These are phyloP conservation scores for Beauveria asiatica DNA, from an alignment of 2,329 filamentous ascomycete genomes.

Conservation along the genomic window DNA sequence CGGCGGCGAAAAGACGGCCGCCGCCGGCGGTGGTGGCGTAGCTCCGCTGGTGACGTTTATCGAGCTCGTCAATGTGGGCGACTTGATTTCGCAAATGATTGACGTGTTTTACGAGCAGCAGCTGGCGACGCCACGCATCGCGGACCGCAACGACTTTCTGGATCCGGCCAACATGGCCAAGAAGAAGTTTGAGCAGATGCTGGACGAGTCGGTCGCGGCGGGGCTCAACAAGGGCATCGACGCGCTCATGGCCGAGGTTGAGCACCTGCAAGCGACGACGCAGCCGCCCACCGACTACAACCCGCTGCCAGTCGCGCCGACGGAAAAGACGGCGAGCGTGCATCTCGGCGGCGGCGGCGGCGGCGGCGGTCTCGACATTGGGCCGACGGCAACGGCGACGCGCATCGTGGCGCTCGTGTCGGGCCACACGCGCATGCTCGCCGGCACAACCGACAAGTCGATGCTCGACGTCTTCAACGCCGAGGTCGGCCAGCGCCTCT, in stretches of 20 bases:
- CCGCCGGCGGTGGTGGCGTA: constrained; percentile 33
- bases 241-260: constrained; percentile 95
- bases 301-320: constrained; percentile 36
- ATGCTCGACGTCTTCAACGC: constrained; percentile 98
- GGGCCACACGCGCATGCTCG: constrained; percentile 84
- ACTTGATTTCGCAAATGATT: constrained; percentile 97
- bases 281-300: constrained; percentile 89
- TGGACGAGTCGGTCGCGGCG: constrained; percentile 91
- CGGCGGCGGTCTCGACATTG: constrained; percentile 37
- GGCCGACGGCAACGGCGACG: constrained; percentile 69
- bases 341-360: not conserved
- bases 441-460: constrained; percentile 92
- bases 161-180: constrained; percentile 88
- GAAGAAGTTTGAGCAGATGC: constrained; percentile 97
- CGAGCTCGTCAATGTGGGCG: constrained; percentile 94
- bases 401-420: constrained; percentile 79
- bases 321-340: constrained; percentile 18
- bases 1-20: constrained; percentile 41
- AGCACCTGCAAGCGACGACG: constrained; percentile 84
- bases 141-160: constrained; percentile 89
- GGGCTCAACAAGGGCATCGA: constrained; percentile 97
- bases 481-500: constrained; percentile 88
- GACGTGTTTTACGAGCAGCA: constrained; percentile 98
- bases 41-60: constrained; percentile 92
- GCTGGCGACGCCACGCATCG: constrained; percentile 70